Percentiles rank a stretch among this genome's conserved stretches.
These are phyloP conservation scores for Veloporphyrellus conicus DNA, from an alignment of 1,284 basidiomycete genomes.

Conservation along the genomic window DNA sequence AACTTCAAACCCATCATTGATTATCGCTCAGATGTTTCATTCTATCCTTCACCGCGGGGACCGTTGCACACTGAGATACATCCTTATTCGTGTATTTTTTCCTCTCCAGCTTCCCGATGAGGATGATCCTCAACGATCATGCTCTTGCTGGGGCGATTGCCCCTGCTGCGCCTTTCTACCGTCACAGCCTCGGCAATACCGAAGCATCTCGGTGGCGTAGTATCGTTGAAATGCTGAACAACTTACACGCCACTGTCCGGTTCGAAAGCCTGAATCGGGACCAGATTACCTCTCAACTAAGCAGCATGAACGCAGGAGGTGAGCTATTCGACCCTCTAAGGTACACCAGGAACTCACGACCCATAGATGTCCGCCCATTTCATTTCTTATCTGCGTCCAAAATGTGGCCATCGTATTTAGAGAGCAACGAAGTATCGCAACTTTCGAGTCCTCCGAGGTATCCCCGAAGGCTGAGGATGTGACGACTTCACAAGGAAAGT, in stretches of 20 bases:
- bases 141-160: too few species aligned
- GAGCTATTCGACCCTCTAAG: not conserved
- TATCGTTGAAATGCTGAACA: not conserved
- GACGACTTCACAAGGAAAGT: not conserved
- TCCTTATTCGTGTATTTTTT: too few species aligned
- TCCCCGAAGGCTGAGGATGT: not conserved
- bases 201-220: not conserved
- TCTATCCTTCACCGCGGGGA: too few species aligned
- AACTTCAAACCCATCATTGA: not conserved
- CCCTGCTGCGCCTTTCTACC: too few species aligned
- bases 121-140: too few species aligned
- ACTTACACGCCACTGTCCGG: not conserved
- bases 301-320: not conserved
- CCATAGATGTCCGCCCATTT: not conserved
- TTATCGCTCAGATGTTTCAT: too few species aligned
- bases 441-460: not conserved
- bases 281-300: not conserved
- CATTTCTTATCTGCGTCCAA: not conserved
- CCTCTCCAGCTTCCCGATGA: too few species aligned
- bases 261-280: not conserved
- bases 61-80: too few species aligned
- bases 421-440: not conserved
- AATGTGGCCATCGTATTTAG: not conserved
- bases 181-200: too few species aligned
- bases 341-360: not conserved